Conservation (phyloP, 805 yeast species). For the Saccharomyces kudriavzevii region DNA sequence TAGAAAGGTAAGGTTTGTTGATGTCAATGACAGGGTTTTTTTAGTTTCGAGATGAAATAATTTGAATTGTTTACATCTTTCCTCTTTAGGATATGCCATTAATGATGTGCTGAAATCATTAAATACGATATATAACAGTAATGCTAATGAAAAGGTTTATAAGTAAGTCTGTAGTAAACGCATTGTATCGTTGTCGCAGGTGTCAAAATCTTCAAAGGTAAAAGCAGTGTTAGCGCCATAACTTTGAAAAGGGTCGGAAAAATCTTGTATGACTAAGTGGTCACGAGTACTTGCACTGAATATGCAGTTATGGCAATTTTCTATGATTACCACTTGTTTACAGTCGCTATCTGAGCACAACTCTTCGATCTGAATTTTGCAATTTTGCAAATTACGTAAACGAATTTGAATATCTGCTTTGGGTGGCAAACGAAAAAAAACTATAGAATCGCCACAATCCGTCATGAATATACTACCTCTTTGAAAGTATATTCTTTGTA, state of each 20-base stretch:
- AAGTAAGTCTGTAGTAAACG: not conserved
- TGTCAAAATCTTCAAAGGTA: conserved; percentile 4
- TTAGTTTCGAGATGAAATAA: conserved; percentile 1
- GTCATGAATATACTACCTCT: conserved; percentile 22
- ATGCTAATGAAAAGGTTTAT: not conserved
- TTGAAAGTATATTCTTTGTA: conserved; percentile 13
- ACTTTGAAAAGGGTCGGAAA: conserved; percentile 10
- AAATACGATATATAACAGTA: not conserved
- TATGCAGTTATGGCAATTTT: conserved; percentile 16
- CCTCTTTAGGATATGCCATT: conserved; percentile 5
- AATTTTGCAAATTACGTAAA: conserved; percentile 15
- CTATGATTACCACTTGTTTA: conserved; percentile 21
- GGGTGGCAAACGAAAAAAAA: conserved; percentile 8
- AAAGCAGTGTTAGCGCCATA: not conserved
- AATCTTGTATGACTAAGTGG: conserved; percentile 17
- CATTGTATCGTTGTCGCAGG: conserved; percentile 1
- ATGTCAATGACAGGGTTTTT: not conserved
- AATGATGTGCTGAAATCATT: not conserved
- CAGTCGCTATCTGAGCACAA: not conserved
- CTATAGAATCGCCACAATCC: conserved; percentile 11
- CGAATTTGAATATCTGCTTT: conserved; percentile 20
- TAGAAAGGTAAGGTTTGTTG: not conserved
- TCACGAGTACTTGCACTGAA: conserved; percentile 14
- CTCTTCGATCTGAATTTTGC: conserved; percentile 14
- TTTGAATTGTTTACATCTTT: conserved; percentile 6